These are phyloP conservation scores for Eutrema yunnanense DNA, from an alignment of 345 rosid species.

Conservation along the genomic window DNA sequence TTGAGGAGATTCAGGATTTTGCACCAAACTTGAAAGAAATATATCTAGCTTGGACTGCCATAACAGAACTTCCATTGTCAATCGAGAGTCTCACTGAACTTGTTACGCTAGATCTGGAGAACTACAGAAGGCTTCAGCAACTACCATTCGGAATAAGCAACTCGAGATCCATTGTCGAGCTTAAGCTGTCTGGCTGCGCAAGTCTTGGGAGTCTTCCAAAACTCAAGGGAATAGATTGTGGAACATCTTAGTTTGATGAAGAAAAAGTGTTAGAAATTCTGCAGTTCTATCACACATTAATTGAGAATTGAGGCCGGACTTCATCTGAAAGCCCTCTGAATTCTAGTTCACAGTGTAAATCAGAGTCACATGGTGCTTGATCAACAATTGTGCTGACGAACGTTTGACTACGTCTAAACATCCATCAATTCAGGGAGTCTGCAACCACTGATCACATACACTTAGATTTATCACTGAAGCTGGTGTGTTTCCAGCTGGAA, in stretches of 20 bases:
- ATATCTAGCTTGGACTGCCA: conserved; percentile 16
- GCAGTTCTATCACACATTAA: not conserved
- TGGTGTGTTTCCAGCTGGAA: conserved; percentile 28
- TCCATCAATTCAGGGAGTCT: not conserved
- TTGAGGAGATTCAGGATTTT: conserved; percentile 4
- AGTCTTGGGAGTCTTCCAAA: not conserved
- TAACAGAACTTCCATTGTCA: conserved; percentile 5
- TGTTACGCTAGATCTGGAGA: conserved; percentile 7
- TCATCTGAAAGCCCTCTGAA: not conserved
- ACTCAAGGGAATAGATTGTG: not conserved
- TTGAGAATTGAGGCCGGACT: not conserved
- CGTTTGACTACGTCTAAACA: not conserved
- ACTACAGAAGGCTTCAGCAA: not conserved
- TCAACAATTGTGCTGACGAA: not conserved
- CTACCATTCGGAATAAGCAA: not conserved
- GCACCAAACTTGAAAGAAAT: conserved; percentile 11
- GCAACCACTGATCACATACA: not conserved
- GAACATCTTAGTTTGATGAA: not conserved
- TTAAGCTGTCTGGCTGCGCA: conserved; percentile 17
- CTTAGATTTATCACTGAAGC: conserved; percentile 13
- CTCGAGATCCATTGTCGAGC: not conserved
- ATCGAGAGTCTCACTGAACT: not conserved
- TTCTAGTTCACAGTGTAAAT: not conserved
- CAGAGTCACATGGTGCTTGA: not conserved
- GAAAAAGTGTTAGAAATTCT: not conserved